phyloP scores from a whole-genome alignment of 2,329 filamentous ascomycete genomes.

The Scedosporium aurantiacum region DNA sequence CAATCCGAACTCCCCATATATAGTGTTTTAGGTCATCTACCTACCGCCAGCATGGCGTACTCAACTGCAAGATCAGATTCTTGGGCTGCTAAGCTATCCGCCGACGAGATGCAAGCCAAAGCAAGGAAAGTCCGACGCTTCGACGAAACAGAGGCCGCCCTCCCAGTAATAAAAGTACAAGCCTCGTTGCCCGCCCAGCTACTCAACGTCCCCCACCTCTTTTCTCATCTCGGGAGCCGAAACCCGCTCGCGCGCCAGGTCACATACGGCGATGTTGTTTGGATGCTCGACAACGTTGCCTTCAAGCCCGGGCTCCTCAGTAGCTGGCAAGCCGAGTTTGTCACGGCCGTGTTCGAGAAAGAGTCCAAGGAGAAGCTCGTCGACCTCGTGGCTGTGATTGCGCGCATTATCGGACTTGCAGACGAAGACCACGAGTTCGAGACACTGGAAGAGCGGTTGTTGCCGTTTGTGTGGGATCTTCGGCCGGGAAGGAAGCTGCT shows the following conservation, averaged over 20 bases:
- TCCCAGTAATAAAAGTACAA: conserved; percentile 25
- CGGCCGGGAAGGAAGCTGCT: conserved; percentile 58
- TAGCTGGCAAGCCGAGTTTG: conserved; percentile 71
- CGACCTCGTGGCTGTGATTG: conserved; percentile 58
- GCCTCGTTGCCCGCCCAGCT: conserved; percentile 16
- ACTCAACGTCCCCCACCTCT: conserved; percentile 23
- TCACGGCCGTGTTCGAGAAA: conserved; percentile 70
- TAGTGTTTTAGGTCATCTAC: not conserved
- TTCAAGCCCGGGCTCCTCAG: conserved; percentile 42
- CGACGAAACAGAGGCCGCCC: conserved; percentile 35
- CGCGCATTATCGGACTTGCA: conserved; percentile 55
- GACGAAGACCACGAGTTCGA: conserved; percentile 45
- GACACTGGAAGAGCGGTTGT: conserved; percentile 56
- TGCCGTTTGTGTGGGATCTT: conserved; percentile 69
- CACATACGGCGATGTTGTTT: conserved; percentile 60
- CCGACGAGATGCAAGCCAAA: conserved; percentile 35
- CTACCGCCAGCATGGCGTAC: not conserved
- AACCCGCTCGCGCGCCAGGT: conserved; percentile 52
- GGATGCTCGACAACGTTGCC: conserved; percentile 85
- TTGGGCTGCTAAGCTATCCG: conserved; percentile 10
- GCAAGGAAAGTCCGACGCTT: conserved; percentile 39
- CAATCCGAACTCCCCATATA: not conserved
- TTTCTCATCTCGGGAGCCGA: conserved; percentile 37
- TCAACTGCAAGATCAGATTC: conserved; percentile 2
- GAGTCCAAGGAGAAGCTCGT: conserved; percentile 56